phyloP scores from a whole-genome alignment of 805 yeast genomes.

The Hanseniaspora lindneri region DNA sequence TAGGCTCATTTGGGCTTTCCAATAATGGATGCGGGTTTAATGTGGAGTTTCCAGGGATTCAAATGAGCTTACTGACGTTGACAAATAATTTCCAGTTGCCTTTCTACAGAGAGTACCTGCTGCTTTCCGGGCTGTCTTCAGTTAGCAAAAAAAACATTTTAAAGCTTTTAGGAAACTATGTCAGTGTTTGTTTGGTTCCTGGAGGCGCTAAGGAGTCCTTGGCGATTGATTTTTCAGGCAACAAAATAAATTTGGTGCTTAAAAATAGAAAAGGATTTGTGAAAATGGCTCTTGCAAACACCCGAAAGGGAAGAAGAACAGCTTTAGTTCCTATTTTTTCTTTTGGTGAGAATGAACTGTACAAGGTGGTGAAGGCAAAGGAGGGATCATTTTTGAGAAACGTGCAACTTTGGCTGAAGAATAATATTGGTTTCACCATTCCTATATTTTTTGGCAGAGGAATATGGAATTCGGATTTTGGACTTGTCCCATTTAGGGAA shows the following conservation, averaged over 20 bases:
- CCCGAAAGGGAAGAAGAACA: slow-evolving; percentile 47
- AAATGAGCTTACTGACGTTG: slow-evolving; percentile 63
- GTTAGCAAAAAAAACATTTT: slow-evolving; percentile 66
- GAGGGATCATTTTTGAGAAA: slow-evolving; percentile 38
- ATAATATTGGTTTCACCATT: slow-evolving; percentile 63
- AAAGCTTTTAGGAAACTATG: slow-evolving; percentile 48
- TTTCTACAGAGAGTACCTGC: slow-evolving; percentile 70
- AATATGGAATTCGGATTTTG: slow-evolving; percentile 82
- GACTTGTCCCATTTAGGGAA: slow-evolving; percentile 73
- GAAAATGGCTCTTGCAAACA: slow-evolving; percentile 44
- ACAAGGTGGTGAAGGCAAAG: slow-evolving; percentile 38
- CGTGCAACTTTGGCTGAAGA: slow-evolving; percentile 63
- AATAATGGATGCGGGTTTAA: slow-evolving; percentile 70
- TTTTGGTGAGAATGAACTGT: slow-evolving; percentile 77
- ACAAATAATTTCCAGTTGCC: slow-evolving; percentile 77
- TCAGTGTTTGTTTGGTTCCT: slow-evolving; percentile 76
- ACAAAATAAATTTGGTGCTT: slow-evolving; percentile 53
- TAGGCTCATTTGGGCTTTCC: slow-evolving; percentile 74
- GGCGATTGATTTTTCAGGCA: slow-evolving; percentile 40
- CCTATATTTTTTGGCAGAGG: slow-evolving; percentile 92
- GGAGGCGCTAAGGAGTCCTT: slow-evolving; percentile 94
- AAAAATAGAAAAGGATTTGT: slow-evolving; percentile 78
- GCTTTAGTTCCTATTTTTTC: slow-evolving; percentile 77
- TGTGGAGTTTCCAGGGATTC: slow-evolving; percentile 70
- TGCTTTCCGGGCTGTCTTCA: slow-evolving; percentile 71